Evolutionary conservation across 768 basidiomycete genomes (phyloP), one percentile per base, ranked within the genome.

Genomic region (Psilocybe tampanensis): DNA sequence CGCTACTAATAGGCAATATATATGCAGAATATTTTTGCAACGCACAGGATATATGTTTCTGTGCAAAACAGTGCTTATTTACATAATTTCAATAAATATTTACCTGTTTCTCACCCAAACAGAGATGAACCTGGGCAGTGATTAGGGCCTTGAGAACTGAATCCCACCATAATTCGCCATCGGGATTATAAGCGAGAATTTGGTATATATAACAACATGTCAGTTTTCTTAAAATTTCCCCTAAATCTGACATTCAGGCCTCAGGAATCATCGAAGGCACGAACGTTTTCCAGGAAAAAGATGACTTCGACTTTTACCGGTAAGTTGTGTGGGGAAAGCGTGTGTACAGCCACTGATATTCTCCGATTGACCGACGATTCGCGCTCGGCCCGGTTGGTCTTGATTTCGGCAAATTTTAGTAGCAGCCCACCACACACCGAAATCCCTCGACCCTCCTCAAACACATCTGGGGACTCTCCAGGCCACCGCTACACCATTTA

Each of bases 341-440:
- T 43, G 32, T 53, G 61, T 42, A 59, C 61, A 62, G 61, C 61
- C 61, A 62, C 61, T 48, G 29, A 15, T 12, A 11, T 9, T n/a
- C n/a, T n/a, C n/a, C n/a, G n/a, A n/a, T n/a, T n/a, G n/a, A n/a
- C n/a, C n/a, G n/a, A n/a, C n/a, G n/a, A n/a, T n/a, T n/a, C 29
- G 8, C 45, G 9, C 44, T 29, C 26, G 41, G 51, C 23, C 41
- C 42, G 43, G 24, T 7, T 19, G 34, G 33, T 26, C 21, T 13
- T 48, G 39, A 56, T 55, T 52, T 64, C 63, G 60, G 60, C 60
- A 64, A 64, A 58, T 60, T 64, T 64, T 54, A 61, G 47, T 42
- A 21, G 55, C 21, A 15, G 19, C 49, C 52, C 49, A 22, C 8
- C 51, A 44, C 19, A 23, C 44, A 45, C 9, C 29, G 26, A 48